Evolutionary conservation across 805 yeast species (phyloP).

Genomic region (Candida quercuum): DNA sequence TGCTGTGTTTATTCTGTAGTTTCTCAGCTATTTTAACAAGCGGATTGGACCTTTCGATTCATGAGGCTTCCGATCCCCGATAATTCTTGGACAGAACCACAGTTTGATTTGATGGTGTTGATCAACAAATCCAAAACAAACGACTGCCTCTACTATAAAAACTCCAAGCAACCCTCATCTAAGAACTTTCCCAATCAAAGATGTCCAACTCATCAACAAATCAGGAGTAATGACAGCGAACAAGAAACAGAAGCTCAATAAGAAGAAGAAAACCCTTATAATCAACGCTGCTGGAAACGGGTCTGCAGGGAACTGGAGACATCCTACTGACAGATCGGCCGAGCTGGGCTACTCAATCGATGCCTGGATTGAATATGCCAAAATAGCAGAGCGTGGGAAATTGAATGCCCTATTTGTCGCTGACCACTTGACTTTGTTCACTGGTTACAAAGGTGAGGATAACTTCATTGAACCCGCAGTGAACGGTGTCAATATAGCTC

Average conservation of each 20-base stretch:
- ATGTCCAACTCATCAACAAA: no score
- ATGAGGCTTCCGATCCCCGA: no score
- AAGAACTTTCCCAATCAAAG: no score
- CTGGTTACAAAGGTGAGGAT: conserved; percentile 31
- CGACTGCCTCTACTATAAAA: no score
- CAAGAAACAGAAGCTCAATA: not conserved
- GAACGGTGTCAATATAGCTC: conserved; percentile 27
- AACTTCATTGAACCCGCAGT: conserved; percentile 27
- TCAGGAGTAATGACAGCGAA: not conserved
- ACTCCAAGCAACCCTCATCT: no score
- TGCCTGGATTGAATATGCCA: conserved; percentile 27
- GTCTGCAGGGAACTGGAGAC: conserved; percentile 4
- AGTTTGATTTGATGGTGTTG: no score
- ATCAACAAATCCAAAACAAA: no score
- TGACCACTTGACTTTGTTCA: conserved; percentile 33
- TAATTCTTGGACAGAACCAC: no score
- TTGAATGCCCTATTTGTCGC: conserved; percentile 31
- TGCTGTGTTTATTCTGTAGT: no score
- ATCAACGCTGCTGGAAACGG: conserved; percentile 6
- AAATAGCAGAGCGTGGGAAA: conserved; percentile 30
- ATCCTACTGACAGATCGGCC: conserved; percentile 4
- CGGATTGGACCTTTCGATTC: no score
- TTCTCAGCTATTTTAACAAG: no score
- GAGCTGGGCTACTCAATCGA: conserved; percentile 4
- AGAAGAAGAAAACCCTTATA: conserved; percentile 2